Base-by-base conservation (phyloP, 2,329 filamentous ascomycete genomes). In the Stachybotrys chartarum region DNA sequence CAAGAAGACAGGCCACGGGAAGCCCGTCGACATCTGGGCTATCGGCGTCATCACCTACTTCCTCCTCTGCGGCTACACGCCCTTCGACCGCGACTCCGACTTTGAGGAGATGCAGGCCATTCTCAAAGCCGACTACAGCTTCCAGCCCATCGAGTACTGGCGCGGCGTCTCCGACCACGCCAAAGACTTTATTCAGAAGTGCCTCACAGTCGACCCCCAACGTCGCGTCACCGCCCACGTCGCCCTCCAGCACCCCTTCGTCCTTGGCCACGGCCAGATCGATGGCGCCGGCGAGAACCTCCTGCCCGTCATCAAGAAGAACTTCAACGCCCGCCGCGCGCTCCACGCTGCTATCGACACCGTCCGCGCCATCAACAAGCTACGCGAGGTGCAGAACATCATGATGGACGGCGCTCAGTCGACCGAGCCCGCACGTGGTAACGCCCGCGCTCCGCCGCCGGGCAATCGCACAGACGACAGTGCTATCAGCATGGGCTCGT, bases 71-170 rank as follows among this genome's bases (percentile, higher is more conserved):
- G 94, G 94, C 57, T 97, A 97, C 75, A 99, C 94, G 1, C 94
- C 94, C 12, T 99, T 99, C 70, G 94, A 99, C 74, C 88, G 94
- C 55, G 94, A 97, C 72, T 93, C 86, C 64, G 96, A 99, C 73
- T 86, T 97, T 67, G 94, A 99, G 76, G 94, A 99, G 76, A 97
- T 99, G 93, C 93, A 97, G 76, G 94, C 94, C 64, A 99, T 99
- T 68, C 84, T 97, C 55, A 89, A 91, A 59, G 94, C 94, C 57
- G 93, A 97, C 76, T 99, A 97, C 78, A 89, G 85, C 67, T 99
- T 97, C 73, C 93, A 90, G 5, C 94, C 94, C 1, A 75, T 90
- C 58, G 93, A 97, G 70, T 97, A 97, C 79, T 99, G 94, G 94
- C 88, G 92, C 59, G 91, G 90, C 58, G 93, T 99, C 59, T 96